Evolutionary conservation across 805 yeast species (phyloP).

Genomic region (Yamadazyma tumulicola): DNA sequence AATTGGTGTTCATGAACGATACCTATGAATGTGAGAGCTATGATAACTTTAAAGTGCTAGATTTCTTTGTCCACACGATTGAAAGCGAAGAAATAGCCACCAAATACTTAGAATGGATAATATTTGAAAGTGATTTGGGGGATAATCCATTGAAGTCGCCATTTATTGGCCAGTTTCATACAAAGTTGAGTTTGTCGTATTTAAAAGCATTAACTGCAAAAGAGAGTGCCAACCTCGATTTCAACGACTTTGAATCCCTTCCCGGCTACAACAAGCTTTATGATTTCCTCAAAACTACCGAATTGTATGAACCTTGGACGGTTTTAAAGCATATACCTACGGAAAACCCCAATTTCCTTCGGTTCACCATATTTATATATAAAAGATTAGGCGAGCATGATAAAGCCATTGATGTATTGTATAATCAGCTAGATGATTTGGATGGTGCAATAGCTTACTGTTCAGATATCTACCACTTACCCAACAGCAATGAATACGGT

Average conservation of each 20-base stretch:
- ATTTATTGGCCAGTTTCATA: conserved; percentile 26
- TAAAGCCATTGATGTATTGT: conserved; percentile 59
- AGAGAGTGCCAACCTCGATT: conserved; percentile 5
- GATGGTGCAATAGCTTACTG: conserved; percentile 62
- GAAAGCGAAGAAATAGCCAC: conserved; percentile 21
- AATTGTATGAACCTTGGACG: conserved; percentile 36
- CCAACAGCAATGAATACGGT: conserved; percentile 38
- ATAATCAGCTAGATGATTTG: conserved; percentile 54
- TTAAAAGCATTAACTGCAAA: conserved; percentile 20
- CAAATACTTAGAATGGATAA: conserved; percentile 46
- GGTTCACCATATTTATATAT: conserved; percentile 56
- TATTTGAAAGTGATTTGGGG: conserved; percentile 32
- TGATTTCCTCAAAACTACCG: conserved; percentile 27
- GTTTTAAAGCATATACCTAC: conserved; percentile 31
- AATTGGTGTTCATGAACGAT: conserved; percentile 61
- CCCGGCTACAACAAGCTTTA: conserved; percentile 28
- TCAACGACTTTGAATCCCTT: conserved; percentile 11
- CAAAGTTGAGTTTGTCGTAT: conserved; percentile 32
- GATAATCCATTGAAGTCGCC: conserved; percentile 15
- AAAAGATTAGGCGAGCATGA: conserved; percentile 58
- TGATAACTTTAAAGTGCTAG: conserved; percentile 50
- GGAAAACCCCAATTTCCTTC: conserved; percentile 28
- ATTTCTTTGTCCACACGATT: conserved; percentile 37
- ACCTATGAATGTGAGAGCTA: conserved; percentile 57
- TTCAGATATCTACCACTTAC: conserved; percentile 36